Evolutionary conservation across 169 alveolate species (phyloP), one percentile per base, ranked within the genome.

Genomic region (Plasmodium gallinaceum): DNA sequence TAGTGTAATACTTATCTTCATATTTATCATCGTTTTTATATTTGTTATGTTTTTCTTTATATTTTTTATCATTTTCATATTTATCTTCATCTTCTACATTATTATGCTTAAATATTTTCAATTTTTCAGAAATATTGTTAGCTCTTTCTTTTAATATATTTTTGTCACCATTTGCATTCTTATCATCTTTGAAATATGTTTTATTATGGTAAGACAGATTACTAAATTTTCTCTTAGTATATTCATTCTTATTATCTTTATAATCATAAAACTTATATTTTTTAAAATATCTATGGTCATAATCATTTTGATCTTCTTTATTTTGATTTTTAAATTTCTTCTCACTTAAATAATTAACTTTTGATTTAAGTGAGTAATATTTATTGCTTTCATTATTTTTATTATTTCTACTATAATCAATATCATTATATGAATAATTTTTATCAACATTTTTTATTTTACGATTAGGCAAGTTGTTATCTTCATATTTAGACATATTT

Each of bases 181-280:
- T 16, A 65, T 18, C 52, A 37, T 39, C 52, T 65, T 39, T 65
- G 14, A 32, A 65, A 65, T 65, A 39, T 39, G 54, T 32, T 65
- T 65, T 65, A 65, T 42, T 39, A 10, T 57, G 39, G 9, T 57
- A 18, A 0, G 66, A 57, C 66, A 18, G 2, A 16, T 57, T 57
- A 22, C 20, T 57, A 18, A 5, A 57, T 7, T 57, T 7, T 16
- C 66, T 57, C 26, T 57, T 57, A 16, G 32, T 18, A 16, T 57
- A 57, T 9, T 57, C 66, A 57, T 16, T 71, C 24, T 71, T 60
- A 26, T 24, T 46, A 18, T 42, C 58, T 42, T 51, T 42, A 42
- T 71, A 46, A 51, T 71, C 42, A 26, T 20, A 42, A 6, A 2
- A 48, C 61, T 10, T 18, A 24, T 71, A 5, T 18, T 51, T 43